Conservation (phyloP, 164 flowering plant species). For the Umbilicus rupestris region DNA sequence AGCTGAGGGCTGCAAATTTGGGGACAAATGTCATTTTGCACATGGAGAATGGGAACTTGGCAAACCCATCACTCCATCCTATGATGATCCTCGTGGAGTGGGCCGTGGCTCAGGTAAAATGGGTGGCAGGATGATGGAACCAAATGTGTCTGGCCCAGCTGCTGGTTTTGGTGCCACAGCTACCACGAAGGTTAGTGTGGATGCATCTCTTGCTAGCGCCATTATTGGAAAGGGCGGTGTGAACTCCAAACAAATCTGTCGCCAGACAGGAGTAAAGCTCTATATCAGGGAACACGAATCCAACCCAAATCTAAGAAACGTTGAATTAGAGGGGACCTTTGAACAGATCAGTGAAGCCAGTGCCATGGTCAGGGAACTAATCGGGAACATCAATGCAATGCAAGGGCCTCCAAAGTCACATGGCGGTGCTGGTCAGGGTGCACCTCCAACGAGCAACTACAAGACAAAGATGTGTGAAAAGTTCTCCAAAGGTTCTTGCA, state of each 20-base stretch:
- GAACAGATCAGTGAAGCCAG: slow-evolving; percentile 88
- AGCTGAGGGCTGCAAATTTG: slow-evolving; percentile 68
- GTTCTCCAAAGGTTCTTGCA: slow-evolving; percentile 4
- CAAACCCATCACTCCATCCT: slow-evolving; percentile 26
- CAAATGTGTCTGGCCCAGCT: slow-evolving; percentile 37
- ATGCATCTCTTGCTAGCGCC: slow-evolving; percentile 84
- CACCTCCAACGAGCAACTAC: slow-evolving; percentile 4
- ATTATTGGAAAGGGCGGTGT: slow-evolving; percentile 90
- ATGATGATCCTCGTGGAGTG: slow-evolving; percentile 38
- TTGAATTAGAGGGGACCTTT: slow-evolving; percentile 85
- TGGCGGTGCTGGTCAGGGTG: background rate
- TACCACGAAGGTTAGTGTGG: slow-evolving; percentile 89
- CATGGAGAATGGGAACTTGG: slow-evolving; percentile 74
- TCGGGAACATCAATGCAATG: slow-evolving; percentile 31
- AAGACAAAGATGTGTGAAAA: slow-evolving; percentile 9
- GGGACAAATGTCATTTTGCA: slow-evolving; percentile 64
- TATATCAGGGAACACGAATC: slow-evolving; percentile 78
- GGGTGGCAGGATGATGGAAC: slow-evolving; percentile 28
- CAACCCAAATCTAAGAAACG: slow-evolving; percentile 63
- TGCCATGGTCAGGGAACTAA: slow-evolving; percentile 70
- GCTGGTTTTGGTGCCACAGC: slow-evolving; percentile 74
- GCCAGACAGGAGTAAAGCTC: slow-evolving; percentile 74
- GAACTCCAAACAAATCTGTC: slow-evolving; percentile 84
- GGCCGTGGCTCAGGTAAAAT: slow-evolving; percentile 29
- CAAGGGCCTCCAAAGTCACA: slow-evolving; percentile 9